A percentile compares a stretch with the other conserved stretches of the same genome.
These are phyloP conservation scores for Boletus edulis DNA, from an alignment of 768 basidiomycete genomes.

Conservation along the genomic window DNA sequence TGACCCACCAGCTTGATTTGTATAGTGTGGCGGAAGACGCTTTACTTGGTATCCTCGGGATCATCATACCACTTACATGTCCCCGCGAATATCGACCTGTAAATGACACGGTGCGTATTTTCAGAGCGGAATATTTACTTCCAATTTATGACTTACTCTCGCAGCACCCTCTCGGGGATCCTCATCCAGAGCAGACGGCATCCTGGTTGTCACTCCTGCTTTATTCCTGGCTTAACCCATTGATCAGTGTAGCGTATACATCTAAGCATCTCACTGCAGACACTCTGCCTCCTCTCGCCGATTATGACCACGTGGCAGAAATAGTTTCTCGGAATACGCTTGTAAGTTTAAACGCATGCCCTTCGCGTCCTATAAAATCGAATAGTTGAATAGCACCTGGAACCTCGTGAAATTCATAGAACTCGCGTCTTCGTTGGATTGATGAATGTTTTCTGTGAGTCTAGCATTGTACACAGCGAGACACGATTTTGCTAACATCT, in stretches of 20 bases:
- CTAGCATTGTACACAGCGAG: background rate
- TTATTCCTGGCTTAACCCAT: constrained; percentile 53
- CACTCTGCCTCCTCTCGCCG: constrained; percentile 47
- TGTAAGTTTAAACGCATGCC: constrained; percentile 17
- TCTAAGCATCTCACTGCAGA: constrained; percentile 42
- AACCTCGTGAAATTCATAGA: background rate
- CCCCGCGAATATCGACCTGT: background rate
- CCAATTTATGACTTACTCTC: constrained; percentile 4
- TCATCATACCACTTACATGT: constrained; percentile 6
- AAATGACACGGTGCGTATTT: constrained; percentile 1
- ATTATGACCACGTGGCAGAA: constrained; percentile 38
- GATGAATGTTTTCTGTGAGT: constrained; percentile 6
- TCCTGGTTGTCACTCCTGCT: constrained; percentile 35
- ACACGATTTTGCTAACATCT: background rate
- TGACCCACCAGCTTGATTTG: background rate
- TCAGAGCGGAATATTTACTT: background rate
- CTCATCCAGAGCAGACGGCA: constrained; percentile 40
- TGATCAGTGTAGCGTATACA: constrained; percentile 41
- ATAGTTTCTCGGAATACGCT: constrained; percentile 31
- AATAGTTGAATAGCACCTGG: background rate
- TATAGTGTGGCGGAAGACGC: background rate
- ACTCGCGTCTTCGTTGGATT: constrained; percentile 2
- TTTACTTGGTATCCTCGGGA: background rate
- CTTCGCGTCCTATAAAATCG: background rate
- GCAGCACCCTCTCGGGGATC: constrained; percentile 1